A percentile compares a stretch with the other conserved stretches of the same genome.
Conservation (phyloP, 805 yeast genomes). For the Lipomyces yamanashiensis region DNA sequence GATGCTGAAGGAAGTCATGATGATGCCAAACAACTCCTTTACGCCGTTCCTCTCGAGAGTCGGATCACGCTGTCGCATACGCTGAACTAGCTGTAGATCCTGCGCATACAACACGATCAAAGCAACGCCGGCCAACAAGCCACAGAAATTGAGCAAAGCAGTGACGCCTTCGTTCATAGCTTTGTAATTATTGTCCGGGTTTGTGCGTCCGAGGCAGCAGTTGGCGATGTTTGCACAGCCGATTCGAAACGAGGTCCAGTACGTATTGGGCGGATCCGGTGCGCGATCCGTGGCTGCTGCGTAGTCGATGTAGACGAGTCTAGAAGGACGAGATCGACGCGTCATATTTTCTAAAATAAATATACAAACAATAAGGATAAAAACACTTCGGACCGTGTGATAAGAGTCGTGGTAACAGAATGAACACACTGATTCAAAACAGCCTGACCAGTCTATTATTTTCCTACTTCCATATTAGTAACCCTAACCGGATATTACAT, state of each 20-base stretch:
- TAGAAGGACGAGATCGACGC: slow-evolving; percentile 6
- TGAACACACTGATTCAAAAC: not conserved
- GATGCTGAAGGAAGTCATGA: slow-evolving; percentile 3
- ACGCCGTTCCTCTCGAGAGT: not conserved
- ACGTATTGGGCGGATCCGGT: slow-evolving; percentile 2
- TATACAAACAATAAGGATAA: not conserved
- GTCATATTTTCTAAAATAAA: not conserved
- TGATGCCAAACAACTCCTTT: slow-evolving; percentile 6
- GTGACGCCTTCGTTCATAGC: not conserved
- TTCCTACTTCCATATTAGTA: not conserved
- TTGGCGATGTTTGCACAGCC: not conserved
- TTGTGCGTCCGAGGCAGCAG: slow-evolving; percentile 12
- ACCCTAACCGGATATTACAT: slow-evolving; percentile 3
- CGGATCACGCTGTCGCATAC: not conserved
- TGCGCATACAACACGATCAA: slow-evolving; percentile 6
- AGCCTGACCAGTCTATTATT: not conserved
- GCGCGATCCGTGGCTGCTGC: not conserved
- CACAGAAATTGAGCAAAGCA: slow-evolving; percentile 1
- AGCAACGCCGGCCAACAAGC: not conserved
- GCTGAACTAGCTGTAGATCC: slow-evolving; percentile 2
- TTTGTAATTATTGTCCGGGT: not conserved
- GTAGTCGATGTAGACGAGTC: not conserved
- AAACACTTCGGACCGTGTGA: not conserved
- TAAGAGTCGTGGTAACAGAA: not conserved
- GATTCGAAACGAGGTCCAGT: slow-evolving; percentile 2